These are phyloP conservation scores for Vanrija humicola DNA, from an alignment of 1,284 basidiomycete species.

Conservation along the genomic window DNA sequence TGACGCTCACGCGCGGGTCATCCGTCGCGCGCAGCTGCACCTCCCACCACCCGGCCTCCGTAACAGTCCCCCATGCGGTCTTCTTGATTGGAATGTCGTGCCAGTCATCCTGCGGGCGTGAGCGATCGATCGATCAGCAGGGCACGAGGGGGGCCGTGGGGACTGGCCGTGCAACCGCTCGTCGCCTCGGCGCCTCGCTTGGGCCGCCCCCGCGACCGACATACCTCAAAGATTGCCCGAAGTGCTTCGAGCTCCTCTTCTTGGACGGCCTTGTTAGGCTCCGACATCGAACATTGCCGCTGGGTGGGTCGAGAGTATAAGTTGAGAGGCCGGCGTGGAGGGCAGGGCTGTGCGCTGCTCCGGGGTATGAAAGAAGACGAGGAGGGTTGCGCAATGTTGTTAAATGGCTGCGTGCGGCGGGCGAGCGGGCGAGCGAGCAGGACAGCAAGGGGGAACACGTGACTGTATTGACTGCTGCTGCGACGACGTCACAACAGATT, in stretches of 20 bases:
- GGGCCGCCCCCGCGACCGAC: background rate
- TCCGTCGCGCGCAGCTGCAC: slow-evolving; percentile 33
- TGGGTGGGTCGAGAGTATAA: background rate
- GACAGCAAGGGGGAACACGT: no score
- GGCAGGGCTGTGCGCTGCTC: slow-evolving; percentile 7
- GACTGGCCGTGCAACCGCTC: no score
- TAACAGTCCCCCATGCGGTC: slow-evolving; percentile 45
- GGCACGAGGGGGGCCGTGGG: background rate
- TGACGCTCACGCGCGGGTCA: slow-evolving; percentile 37
- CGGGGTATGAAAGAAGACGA: background rate
- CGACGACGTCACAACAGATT: no score
- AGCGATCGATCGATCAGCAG: background rate
- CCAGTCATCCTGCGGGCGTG: slow-evolving; percentile 41
- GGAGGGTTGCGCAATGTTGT: background rate
- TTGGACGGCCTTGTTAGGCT: slow-evolving; percentile 39
- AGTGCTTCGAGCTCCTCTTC: slow-evolving; percentile 46
- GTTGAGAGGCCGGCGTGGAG: background rate
- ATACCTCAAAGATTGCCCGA: slow-evolving; percentile 40
- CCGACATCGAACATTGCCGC: slow-evolving; percentile 32
- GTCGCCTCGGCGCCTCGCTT: no score
- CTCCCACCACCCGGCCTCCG: slow-evolving; percentile 44
- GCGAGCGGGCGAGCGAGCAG: no score
- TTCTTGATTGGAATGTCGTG: slow-evolving; percentile 40
- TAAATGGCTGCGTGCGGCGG: no score
- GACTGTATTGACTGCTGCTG: no score